Evolutionary conservation across 1,139 yeast genomes (phyloP), one percentile per base, ranked within the genome.

Genomic region (Lodderomyces metapsilosis): DNA sequence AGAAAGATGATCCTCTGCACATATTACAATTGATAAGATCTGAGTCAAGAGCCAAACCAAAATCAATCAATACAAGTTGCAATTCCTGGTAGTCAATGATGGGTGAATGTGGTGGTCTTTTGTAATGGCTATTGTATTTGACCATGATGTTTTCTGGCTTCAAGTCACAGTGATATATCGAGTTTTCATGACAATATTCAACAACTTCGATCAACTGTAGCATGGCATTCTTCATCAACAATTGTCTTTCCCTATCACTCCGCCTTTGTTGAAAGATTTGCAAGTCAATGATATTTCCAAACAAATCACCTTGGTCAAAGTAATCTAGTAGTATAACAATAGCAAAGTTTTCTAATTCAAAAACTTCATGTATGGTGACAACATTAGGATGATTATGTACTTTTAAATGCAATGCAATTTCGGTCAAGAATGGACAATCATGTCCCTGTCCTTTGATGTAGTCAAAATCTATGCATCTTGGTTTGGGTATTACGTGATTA

Each of bases 81-180:
- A 78, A 62, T 40, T 88, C 88, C 43, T 74, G 65, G 45, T 81
- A 76, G 40, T 82, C 74, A 22, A 71, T 51, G 9, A 69, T 54
- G 9, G 40, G 38, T 11, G 44, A 34, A 30, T 39, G 13, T 7
- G 18, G 30, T 9, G 46, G 36, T 39, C 71, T 53, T 30, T 43
- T 48, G 49, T 68, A 66, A 37, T 53, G 39, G 4, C 54, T 56
- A 44, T 69, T 59, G 47, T 64, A 69, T 17, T 55, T 54, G 12
- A 84, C 81, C 68, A 89, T 68, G 37, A 89, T 77, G 58, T 89
- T 89, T 61, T 89, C 97, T 1, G 97, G 97, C 62, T 89, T 88
- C 52, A 89, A 74, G 60, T 89, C 97, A 61, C 97, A 89, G 58
- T 89, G 97, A 55, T 77, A 89, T 11, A 89, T 78, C 28, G 80